phyloP scores from a whole-genome alignment of 495 filamentous ascomycete genomes.

The Massariosphaeria phaeospora region DNA sequence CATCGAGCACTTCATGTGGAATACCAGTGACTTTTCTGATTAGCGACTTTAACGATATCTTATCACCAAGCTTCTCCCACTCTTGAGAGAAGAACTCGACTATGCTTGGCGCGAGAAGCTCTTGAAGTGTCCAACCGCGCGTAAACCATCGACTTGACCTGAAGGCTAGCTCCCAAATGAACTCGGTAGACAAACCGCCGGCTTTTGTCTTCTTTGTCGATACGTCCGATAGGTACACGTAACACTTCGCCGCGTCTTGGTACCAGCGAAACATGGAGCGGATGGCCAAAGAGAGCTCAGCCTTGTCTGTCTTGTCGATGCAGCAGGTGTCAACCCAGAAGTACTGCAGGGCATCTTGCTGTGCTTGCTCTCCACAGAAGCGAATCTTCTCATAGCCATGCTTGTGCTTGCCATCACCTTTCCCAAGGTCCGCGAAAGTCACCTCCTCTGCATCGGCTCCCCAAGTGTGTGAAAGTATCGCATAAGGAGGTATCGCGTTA shows the following conservation, averaged over 20 bases:
- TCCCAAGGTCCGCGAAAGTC: neutral
- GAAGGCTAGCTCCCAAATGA: neutral
- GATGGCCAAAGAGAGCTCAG: too few species aligned
- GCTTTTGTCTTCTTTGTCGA: too few species aligned
- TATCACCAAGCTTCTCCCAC: constrained; percentile 6
- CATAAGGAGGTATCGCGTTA: neutral
- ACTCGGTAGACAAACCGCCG: too few species aligned
- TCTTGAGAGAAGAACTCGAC: constrained; percentile 20
- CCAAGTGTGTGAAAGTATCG: neutral
- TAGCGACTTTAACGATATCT: constrained; percentile 1
- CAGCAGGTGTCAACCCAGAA: constrained; percentile 1
- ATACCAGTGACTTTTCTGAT: constrained; percentile 13
- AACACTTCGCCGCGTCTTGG: too few species aligned
- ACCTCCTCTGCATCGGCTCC: neutral
- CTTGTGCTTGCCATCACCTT: neutral
- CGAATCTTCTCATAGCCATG: neutral
- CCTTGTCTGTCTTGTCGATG: too few species aligned
- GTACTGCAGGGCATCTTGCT: neutral
- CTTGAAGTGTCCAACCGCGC: constrained; percentile 20
- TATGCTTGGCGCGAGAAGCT: constrained; percentile 13
- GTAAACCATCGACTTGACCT: constrained; percentile 16
- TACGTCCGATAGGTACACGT: too few species aligned
- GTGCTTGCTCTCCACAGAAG: neutral
- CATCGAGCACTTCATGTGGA: constrained; percentile 4
- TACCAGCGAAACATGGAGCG: too few species aligned